Percentiles rank a stretch among this genome's conserved stretches.
Evolutionary conservation across 2,329 filamentous ascomycete genomes (phyloP).

Genomic region (Exophiala bonariae): DNA sequence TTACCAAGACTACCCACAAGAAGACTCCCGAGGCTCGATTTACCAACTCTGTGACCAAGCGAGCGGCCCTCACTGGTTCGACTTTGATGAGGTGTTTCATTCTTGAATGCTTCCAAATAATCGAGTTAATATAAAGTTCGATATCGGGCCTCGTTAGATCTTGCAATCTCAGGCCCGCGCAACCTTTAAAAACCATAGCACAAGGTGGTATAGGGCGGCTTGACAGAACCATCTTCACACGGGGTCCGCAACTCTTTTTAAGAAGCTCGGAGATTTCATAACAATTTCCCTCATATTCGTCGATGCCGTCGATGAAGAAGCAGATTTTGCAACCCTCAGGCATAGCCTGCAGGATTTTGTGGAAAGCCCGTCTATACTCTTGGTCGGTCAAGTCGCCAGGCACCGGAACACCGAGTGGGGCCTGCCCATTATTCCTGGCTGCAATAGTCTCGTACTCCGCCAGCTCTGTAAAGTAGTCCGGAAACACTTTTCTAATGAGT

Average conservation of each 20-base stretch:
- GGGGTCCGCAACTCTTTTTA: background rate
- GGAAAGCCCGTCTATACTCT: background rate
- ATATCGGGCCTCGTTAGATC: constrained; percentile 9
- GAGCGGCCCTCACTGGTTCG: background rate
- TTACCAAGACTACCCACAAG: constrained; percentile 7
- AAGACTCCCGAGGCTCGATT: constrained; percentile 3
- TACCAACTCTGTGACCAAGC: background rate
- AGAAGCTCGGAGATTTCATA: constrained; percentile 2
- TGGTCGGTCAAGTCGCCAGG: background rate
- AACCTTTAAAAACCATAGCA: constrained; percentile 1
- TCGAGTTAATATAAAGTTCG: background rate
- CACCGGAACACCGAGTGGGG: background rate
- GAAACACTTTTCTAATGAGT: constrained; percentile 6
- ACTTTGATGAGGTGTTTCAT: background rate
- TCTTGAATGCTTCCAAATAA: too few species aligned
- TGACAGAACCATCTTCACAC: constrained; percentile 9
- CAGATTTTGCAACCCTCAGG: constrained; percentile 2
- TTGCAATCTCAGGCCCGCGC: constrained; percentile 1
- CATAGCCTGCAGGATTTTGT: background rate
- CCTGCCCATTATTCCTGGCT: background rate
- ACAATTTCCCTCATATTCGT: constrained; percentile 10
- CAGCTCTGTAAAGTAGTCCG: constrained; percentile 1
- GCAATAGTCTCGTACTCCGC: background rate
- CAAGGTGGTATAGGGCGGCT: constrained; percentile 5
- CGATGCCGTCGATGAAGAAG: constrained; percentile 11